phyloP scores from a whole-genome alignment of 169 alveolate genomes.

The Eimeria maxima region DNA sequence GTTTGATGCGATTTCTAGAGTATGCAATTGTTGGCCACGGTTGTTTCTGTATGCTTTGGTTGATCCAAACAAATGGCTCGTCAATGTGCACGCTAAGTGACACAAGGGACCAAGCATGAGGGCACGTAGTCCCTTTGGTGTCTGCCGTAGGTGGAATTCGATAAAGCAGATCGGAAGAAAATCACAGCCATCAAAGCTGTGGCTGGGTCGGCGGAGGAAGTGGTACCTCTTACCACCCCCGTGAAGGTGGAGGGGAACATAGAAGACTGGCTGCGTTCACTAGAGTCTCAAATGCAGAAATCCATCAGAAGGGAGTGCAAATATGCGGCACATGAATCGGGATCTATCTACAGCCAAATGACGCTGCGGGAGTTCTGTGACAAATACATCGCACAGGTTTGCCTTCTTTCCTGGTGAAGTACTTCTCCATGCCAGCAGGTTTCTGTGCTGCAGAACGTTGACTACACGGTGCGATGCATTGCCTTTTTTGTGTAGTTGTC shows the following conservation, averaged over 20 bases:
- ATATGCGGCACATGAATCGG: constrained; percentile 90
- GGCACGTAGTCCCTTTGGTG: neutral
- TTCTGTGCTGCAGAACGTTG: too few relatives aligned
- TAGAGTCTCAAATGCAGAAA: constrained; percentile 95
- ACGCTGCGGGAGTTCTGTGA: constrained; percentile 95
- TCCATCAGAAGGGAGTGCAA: constrained; percentile 93
- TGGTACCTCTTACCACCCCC: constrained; percentile 92
- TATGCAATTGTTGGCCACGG: constrained; percentile 74
- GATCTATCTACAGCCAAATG: constrained; percentile 90
- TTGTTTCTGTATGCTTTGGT: neutral
- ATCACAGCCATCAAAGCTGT: constrained; percentile 90
- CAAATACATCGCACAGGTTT: constrained; percentile 95
- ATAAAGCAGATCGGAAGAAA: constrained; percentile 92
- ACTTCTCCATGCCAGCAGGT: too few relatives aligned
- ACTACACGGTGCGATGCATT: neutral
- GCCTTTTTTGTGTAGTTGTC: neutral
- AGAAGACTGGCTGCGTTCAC: constrained; percentile 97
- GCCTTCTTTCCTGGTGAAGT: neutral
- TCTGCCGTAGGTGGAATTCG: constrained; percentile 81
- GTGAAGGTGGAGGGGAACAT: constrained; percentile 98
- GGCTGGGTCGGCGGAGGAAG: constrained; percentile 93
- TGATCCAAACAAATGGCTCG: neutral
- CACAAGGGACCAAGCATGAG: neutral
- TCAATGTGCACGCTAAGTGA: neutral
- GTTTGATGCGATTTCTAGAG: constrained; percentile 97